Evolutionary conservation across 129 eudicot genomes (phyloP).

Genomic region (Artemisia tridentata): DNA sequence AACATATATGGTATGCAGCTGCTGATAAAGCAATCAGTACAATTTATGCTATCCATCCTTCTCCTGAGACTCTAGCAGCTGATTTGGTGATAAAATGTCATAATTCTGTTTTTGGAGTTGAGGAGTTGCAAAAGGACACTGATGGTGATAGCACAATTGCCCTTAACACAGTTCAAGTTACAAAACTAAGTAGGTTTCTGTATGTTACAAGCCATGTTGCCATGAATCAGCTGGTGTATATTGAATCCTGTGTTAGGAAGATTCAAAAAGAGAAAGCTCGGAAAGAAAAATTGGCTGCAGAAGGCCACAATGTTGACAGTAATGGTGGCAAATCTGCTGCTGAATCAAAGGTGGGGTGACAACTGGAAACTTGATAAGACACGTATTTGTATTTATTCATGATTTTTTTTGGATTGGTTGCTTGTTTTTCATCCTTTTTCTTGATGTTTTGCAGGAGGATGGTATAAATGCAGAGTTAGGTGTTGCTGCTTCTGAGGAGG

Average conservation of each 20-base stretch:
- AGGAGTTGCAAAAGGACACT: slow-evolving; percentile 46
- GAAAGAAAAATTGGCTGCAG: slow-evolving; percentile 69
- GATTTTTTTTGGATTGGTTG: background rate
- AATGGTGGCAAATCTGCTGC: slow-evolving; percentile 26
- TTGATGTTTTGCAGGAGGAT: slow-evolving; percentile 51
- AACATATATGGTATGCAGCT: slow-evolving; percentile 87
- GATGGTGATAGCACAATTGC: slow-evolving; percentile 33
- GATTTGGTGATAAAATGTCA: slow-evolving; percentile 57
- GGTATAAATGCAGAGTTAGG: slow-evolving; percentile 93
- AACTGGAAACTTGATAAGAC: background rate
- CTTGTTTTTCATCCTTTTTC: slow-evolving; percentile 8
- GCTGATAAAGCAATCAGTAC: slow-evolving; percentile 90
- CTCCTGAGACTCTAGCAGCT: slow-evolving; percentile 84
- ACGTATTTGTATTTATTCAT: background rate
- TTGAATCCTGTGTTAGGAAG: slow-evolving; percentile 79
- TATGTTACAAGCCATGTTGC: slow-evolving; percentile 86
- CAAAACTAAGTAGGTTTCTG: slow-evolving; percentile 65
- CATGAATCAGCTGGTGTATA: slow-evolving; percentile 79
- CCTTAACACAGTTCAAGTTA: slow-evolving; percentile 59
- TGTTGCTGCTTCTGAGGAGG: slow-evolving; percentile 84
- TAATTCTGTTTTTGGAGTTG: slow-evolving; percentile 57
- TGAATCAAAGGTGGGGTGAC: slow-evolving; percentile 51
- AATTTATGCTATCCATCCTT: slow-evolving; percentile 79
- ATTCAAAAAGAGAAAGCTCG: slow-evolving; percentile 72
- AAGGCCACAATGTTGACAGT: slow-evolving; percentile 31